A percentile compares a stretch with the other conserved stretches of the same genome.
Conservation (phyloP, 192 early-diverging fungal genomes). For the Mortierella claussenii region DNA sequence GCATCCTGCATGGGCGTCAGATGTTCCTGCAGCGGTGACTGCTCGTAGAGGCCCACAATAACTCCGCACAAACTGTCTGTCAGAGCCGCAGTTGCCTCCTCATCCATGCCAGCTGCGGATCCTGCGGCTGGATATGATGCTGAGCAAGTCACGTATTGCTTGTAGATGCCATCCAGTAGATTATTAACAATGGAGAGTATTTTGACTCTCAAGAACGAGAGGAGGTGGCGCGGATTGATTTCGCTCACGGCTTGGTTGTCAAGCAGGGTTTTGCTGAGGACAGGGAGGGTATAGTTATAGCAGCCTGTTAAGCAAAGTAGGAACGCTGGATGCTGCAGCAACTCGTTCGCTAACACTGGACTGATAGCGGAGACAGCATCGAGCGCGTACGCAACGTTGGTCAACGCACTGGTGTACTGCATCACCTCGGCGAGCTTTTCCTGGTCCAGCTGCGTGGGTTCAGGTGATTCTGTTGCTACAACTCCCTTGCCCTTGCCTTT, state of each 20-base stretch:
- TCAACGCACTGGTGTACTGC: conserved; percentile 35
- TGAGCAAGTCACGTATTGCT: conserved; percentile 47
- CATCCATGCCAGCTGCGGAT: conserved; percentile 13
- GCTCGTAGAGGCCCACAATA: conserved; percentile 70
- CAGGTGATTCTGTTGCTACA: conserved; percentile 16
- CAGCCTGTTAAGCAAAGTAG: conserved; percentile 37
- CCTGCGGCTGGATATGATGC: conserved; percentile 6
- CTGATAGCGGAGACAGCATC: conserved; percentile 51
- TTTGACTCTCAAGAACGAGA: conserved; percentile 58
- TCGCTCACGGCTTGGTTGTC: conserved; percentile 12
- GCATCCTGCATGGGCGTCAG: conserved; percentile 72
- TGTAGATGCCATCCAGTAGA: conserved; percentile 61
- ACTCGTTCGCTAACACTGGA: conserved; percentile 28
- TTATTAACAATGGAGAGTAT: conserved; percentile 63
- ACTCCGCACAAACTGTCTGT: conserved; percentile 60
- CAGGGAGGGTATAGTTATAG: conserved; percentile 47
- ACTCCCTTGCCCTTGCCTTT: conserved; percentile 57
- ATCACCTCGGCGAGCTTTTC: conserved; percentile 24
- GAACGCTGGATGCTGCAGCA: conserved; percentile 35
- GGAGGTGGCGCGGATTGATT: conserved; percentile 11
- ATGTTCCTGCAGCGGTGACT: conserved; percentile 66
- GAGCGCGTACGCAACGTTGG: conserved; percentile 45
- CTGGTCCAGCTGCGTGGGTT: background rate
- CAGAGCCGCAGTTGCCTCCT: conserved; percentile 15
- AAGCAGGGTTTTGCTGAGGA: conserved; percentile 18